Evolutionary conservation across 176 grass and related monocot species (phyloP).

Genomic region (Musa itinerans): DNA sequence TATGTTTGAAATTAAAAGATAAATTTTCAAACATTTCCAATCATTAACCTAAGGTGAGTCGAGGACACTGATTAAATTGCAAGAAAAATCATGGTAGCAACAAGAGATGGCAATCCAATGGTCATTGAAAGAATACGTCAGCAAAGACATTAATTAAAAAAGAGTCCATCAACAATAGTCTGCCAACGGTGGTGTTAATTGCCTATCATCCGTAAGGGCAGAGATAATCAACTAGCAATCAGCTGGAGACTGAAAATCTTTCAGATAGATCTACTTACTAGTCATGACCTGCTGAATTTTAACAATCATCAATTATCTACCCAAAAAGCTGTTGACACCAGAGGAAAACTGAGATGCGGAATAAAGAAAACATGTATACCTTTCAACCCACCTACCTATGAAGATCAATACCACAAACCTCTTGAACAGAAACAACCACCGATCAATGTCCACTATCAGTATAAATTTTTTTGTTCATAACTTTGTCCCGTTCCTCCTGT

Average conservation of each 20-base stretch:
- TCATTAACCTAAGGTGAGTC: too few species aligned
- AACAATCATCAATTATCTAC: background rate
- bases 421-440: background rate
- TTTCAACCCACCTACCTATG: too few species aligned
- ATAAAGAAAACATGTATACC: too few species aligned
- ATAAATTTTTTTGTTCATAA: background rate
- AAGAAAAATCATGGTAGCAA: too few species aligned
- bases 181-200: background rate
- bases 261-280: background rate
- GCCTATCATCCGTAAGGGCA: background rate
- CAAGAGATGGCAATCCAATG: accelerated
- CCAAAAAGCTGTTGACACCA: background rate
- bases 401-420: too few species aligned
- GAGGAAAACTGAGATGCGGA: background rate
- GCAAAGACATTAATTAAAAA: too few species aligned
- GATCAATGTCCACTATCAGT: background rate
- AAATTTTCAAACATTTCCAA: too few species aligned
- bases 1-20: too few species aligned
- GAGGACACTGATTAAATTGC: too few species aligned
- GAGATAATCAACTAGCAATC: background rate
- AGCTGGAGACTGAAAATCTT: background rate
- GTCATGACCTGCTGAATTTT: background rate
- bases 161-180: background rate
- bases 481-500: background rate
- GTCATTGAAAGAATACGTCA: too few species aligned